A percentile compares a stretch with the other conserved stretches of the same genome.
phyloP scores from a whole-genome alignment of 768 basidiomycete genomes.

The Coprinopsis strossmayeri region DNA sequence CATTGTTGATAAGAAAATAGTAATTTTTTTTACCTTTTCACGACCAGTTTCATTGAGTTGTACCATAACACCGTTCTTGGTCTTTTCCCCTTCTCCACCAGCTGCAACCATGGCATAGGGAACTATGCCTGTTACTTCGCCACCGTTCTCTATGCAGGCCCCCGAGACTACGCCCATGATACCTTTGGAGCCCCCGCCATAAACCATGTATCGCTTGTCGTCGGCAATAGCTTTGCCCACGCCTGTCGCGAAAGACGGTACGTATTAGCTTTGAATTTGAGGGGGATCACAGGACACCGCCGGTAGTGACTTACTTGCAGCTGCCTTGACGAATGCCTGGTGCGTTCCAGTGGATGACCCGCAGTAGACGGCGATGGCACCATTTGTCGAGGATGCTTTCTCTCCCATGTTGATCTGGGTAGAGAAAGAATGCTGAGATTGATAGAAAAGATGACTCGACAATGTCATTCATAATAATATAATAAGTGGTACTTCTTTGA shows the following conservation, averaged over 20 bases:
- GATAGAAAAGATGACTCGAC: too few species aligned
- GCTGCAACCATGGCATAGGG: conserved; percentile 68
- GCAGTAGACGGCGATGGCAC: conserved; percentile 76
- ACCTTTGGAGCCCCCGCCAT: conserved; percentile 80
- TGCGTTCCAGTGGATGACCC: conserved; percentile 66
- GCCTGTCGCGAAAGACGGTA: conserved; percentile 35
- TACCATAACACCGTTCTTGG: conserved; percentile 13
- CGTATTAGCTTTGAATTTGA: too few species aligned
- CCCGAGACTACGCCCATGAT: conserved; percentile 82
- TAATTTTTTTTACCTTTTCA: conserved; percentile 16
- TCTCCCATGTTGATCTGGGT: too few species aligned
- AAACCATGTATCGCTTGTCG: conserved; percentile 61
- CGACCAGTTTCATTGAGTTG: conserved; percentile 20
- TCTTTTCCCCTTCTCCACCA: conserved; percentile 58
- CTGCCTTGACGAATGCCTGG: conserved; percentile 59
- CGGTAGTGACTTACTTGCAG: conserved; percentile 57
- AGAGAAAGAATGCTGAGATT: too few species aligned
- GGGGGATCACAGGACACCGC: too few species aligned
- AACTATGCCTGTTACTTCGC: conserved; percentile 70
- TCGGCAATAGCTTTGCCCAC: conserved; percentile 67
- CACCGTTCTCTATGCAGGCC: conserved; percentile 57
- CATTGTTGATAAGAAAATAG: background rate
- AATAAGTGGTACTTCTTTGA: too few species aligned
- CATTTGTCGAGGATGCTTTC: background rate
- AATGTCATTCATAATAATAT: too few species aligned